phyloP scores from a whole-genome alignment of 495 filamentous ascomycete species.

The Choiromyces venosus region DNA sequence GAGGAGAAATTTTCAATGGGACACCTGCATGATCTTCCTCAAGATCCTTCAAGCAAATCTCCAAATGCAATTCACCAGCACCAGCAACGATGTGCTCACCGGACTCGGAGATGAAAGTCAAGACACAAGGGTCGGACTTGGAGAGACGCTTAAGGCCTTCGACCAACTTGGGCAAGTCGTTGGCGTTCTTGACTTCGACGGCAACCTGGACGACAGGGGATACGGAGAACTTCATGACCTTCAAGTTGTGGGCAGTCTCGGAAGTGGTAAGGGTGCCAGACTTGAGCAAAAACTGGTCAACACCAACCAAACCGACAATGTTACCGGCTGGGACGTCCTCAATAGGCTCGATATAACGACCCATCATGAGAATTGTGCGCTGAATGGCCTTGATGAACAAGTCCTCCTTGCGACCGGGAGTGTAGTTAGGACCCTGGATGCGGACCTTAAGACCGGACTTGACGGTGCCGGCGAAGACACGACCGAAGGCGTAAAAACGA shows the following conservation, averaged over 20 bases:
- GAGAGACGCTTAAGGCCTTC: slow-evolving; percentile 99
- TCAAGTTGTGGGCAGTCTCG: slow-evolving; percentile 98
- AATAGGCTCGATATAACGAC: slow-evolving; percentile 97
- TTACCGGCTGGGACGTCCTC: slow-evolving; percentile 99
- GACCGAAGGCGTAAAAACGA: slow-evolving; percentile 99
- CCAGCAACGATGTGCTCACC: slow-evolving; percentile 99
- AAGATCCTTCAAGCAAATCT: slow-evolving; percentile 99
- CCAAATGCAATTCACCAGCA: slow-evolving; percentile 97
- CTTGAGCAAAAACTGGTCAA: slow-evolving; percentile 99
- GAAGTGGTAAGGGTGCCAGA: slow-evolving; percentile 97
- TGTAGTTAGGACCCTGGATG: slow-evolving; percentile 99
- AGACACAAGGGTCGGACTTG: slow-evolving; percentile 98
- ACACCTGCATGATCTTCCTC: slow-evolving; percentile 99
- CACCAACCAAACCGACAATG: slow-evolving; percentile 97
- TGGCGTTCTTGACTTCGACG: slow-evolving; percentile 99
- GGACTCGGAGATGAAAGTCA: slow-evolving; percentile 78
- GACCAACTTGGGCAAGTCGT: slow-evolving; percentile 98
- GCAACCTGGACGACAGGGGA: slow-evolving; percentile 97
- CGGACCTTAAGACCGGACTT: slow-evolving; percentile 97
- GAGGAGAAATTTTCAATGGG: slow-evolving; percentile 91
- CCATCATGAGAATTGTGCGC: slow-evolving; percentile 99
- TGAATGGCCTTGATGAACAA: slow-evolving; percentile 99
- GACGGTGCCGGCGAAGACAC: slow-evolving; percentile 98
- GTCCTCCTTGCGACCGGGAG: slow-evolving; percentile 95
- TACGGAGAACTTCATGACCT: slow-evolving; percentile 99